A percentile compares a stretch with the other conserved stretches of the same genome.
These are phyloP conservation scores for Quercus rubra DNA, from an alignment of 306 rosid species.

Conservation along the genomic window DNA sequence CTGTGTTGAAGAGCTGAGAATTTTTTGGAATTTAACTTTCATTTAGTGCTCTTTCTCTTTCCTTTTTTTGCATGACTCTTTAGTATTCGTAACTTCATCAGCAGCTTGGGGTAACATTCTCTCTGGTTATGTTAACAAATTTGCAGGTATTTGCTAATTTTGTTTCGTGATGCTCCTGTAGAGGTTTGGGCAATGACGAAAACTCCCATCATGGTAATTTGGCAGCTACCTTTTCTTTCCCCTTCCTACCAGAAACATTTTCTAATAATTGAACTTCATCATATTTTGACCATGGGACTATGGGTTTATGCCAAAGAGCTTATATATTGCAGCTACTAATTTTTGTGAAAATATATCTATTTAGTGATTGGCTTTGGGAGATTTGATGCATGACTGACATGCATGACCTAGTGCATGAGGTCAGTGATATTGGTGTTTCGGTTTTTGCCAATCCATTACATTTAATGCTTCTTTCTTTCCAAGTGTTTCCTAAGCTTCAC, in stretches of 20 bases:
- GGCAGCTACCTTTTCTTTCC: conserved; percentile 22
- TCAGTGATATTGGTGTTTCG: neutral
- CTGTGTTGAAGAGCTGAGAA: neutral
- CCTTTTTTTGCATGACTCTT: neutral
- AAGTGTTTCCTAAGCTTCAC: neutral
- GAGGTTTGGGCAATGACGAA: conserved; percentile 99
- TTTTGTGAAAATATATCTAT: neutral
- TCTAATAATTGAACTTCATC: neutral
- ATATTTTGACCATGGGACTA: neutral
- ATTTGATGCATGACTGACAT: neutral
- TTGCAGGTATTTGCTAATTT: conserved; percentile 91
- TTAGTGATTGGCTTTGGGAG: neutral
- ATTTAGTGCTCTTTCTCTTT: neutral
- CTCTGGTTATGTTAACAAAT: conserved; percentile 11
- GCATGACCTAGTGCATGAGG: neutral
- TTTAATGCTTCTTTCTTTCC: neutral
- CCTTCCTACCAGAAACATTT: neutral
- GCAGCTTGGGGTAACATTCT: neutral
- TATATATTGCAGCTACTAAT: neutral
- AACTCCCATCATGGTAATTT: conserved; percentile 87
- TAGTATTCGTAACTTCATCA: neutral
- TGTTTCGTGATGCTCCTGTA: conserved; percentile 98
- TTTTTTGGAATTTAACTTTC: neutral
- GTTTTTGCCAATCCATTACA: neutral
- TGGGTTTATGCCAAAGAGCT: neutral